phyloP scores from a whole-genome alignment of 1,139 yeast genomes.

The Saccharomyces uvarum region DNA sequence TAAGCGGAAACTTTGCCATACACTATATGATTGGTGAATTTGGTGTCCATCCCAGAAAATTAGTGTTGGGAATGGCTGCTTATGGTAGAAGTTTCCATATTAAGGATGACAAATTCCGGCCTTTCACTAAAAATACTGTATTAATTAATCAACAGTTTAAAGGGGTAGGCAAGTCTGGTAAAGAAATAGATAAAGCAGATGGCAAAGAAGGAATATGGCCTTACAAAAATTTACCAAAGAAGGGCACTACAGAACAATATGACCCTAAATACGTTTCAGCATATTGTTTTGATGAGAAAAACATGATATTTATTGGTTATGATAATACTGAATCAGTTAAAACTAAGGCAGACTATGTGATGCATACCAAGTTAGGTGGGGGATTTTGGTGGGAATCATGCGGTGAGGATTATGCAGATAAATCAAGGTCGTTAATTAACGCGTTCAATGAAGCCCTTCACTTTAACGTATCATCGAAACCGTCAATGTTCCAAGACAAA shows the following conservation, averaged over 20 bases:
- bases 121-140: slow-evolving; percentile 4
- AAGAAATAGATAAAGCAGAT: slow-evolving; percentile 30
- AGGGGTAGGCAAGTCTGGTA: slow-evolving; percentile 36
- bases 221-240: slow-evolving; percentile 46
- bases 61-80: slow-evolving; percentile 82
- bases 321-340: slow-evolving; percentile 53
- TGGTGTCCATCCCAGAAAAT: slow-evolving; percentile 44
- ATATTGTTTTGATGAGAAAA: slow-evolving; percentile 40
- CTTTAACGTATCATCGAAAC: slow-evolving; percentile 8
- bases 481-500: slow-evolving; percentile 16
- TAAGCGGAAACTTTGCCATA: slow-evolving; percentile 47
- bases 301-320: slow-evolving; percentile 47
- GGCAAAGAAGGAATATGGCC: slow-evolving; percentile 49
- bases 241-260: slow-evolving; percentile 39
- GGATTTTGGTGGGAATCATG: slow-evolving; percentile 95
- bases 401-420: slow-evolving; percentile 46
- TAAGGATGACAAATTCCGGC: slow-evolving; percentile 35
- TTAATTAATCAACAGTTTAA: slow-evolving; percentile 38
- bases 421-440: slow-evolving; percentile 36
- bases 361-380: slow-evolving; percentile 52
- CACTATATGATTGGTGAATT: slow-evolving; percentile 33
- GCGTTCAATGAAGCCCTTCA: slow-evolving; percentile 17
- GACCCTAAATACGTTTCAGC: slow-evolving; percentile 55
- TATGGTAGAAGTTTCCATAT: slow-evolving; percentile 64
- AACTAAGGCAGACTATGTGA: slow-evolving; percentile 55